These are phyloP conservation scores for Conticribra weissflogii DNA, from an alignment of 108 stramenopile genomes.

Conservation along the genomic window DNA sequence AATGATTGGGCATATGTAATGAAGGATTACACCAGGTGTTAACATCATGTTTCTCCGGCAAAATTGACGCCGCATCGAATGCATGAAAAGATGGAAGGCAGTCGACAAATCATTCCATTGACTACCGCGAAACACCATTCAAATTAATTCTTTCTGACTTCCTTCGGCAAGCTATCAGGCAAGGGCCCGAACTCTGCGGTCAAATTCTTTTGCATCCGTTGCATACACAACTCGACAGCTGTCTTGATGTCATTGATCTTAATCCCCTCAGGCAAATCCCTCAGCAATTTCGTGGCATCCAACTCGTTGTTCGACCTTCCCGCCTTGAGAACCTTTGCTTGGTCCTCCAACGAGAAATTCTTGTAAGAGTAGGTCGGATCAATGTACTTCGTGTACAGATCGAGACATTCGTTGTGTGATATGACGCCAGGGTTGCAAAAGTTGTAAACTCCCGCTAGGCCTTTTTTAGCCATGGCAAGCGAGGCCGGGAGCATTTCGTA, in stretches of 20 bases:
- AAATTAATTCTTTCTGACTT: slow-evolving; percentile 51
- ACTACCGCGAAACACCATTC: not conserved
- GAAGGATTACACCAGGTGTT: no score
- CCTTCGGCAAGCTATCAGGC: slow-evolving; percentile 75
- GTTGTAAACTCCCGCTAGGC: slow-evolving; percentile 96
- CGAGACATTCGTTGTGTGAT: slow-evolving; percentile 98
- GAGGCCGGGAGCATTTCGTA: slow-evolving; percentile 96
- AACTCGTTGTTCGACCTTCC: slow-evolving; percentile 98
- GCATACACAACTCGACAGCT: slow-evolving; percentile 91
- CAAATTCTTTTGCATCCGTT: slow-evolving; percentile 95
- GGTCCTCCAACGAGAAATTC: slow-evolving; percentile 95
- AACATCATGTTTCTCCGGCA: no score
- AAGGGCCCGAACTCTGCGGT: slow-evolving; percentile 74
- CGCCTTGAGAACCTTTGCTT: slow-evolving; percentile 94
- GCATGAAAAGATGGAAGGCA: no score
- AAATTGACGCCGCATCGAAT: no score
- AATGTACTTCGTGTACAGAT: slow-evolving; percentile 97
- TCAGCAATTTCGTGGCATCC: slow-evolving; percentile 94
- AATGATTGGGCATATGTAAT: no score
- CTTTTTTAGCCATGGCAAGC: slow-evolving; percentile 90
- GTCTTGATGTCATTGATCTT: slow-evolving; percentile 91
- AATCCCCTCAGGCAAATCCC: slow-evolving; percentile 90
- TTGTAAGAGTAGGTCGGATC: slow-evolving; percentile 96
- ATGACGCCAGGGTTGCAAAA: slow-evolving; percentile 99
- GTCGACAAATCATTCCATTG: no score